Evolutionary conservation across 495 filamentous ascomycete genomes (phyloP), one percentile per base, ranked within the genome.

Genomic region (Filosporella fistucella): DNA sequence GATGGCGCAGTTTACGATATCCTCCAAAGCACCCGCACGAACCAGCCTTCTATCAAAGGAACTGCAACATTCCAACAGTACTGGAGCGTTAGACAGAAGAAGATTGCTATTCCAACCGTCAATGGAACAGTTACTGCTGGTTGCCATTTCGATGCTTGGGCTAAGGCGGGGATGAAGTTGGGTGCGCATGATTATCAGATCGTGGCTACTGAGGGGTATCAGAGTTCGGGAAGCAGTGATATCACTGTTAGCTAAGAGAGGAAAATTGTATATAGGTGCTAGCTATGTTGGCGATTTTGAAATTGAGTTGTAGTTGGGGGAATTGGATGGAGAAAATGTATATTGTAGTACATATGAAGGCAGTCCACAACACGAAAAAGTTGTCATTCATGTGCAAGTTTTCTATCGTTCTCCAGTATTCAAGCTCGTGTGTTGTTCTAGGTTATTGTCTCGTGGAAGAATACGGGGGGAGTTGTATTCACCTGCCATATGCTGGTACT

Each of bases 1-100:
- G 84, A 87, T 64, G 84, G 82, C 45, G 62, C 65, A 35, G 77
- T 67, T 9, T 88, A 88, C 68, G 71, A 81, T 47, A 78, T 87
- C 63, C 81, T 78, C 68, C 66, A 73, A 54, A 69, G 69, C 35
- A 66, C 68, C 35, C 78, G 78, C 39, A 65, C 66, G 56, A 79
- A 87, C 63, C 69, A 78, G 63, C 75, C 76, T 6, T 74, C 70
- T 5, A 32, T 43, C 14, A 1, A 14, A 10, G 41, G 41, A 9
- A 43, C 41, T 7, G 24, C 41, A 7, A 43, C 41, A 4, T 43
- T 43, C 41, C 41, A 43, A 26, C 41, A 43, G 67, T 82, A 68
- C 69, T 80, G 72, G 72, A 73, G 70, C 43, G 71, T 81, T 24
- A 70, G 76, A 41, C 52, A 55, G 34, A 41, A 56, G 42, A 69